phyloP scores from a whole-genome alignment of 1,284 basidiomycete genomes.

The Marasmius tenuissimus region DNA sequence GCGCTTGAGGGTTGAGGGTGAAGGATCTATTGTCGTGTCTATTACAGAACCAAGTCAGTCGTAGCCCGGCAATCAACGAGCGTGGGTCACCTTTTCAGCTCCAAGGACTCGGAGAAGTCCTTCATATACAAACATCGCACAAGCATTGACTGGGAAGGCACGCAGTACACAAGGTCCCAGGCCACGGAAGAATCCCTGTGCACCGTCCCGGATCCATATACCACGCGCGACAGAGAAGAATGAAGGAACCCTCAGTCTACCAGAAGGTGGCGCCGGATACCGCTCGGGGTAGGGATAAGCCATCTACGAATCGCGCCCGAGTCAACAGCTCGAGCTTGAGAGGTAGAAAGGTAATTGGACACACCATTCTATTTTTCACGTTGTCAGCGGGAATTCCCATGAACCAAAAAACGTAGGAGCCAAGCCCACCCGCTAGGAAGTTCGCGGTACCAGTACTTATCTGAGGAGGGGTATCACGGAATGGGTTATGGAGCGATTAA shows the following conservation, averaged over 20 bases:
- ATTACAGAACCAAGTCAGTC: neutral
- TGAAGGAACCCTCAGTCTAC: slow-evolving; percentile 36
- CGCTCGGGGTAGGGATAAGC: slow-evolving; percentile 44
- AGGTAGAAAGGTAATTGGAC: neutral
- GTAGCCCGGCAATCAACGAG: neutral
- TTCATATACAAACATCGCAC: slow-evolving; percentile 72
- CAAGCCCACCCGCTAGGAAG: slow-evolving; percentile 70
- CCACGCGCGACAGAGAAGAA: slow-evolving; percentile 46
- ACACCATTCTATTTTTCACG: slow-evolving; percentile 53
- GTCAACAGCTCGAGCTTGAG: neutral
- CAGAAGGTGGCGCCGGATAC: slow-evolving; percentile 26
- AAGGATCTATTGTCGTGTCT: slow-evolving; percentile 8
- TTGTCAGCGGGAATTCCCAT: slow-evolving; percentile 78
- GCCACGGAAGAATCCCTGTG: slow-evolving; percentile 62
- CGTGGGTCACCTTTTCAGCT: slow-evolving; percentile 56
- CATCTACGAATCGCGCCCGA: slow-evolving; percentile 34
- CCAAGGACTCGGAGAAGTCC: slow-evolving; percentile 61
- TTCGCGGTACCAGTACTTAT: slow-evolving; percentile 64
- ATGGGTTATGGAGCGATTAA: neutral
- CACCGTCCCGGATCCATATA: slow-evolving; percentile 51
- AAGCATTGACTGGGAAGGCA: slow-evolving; percentile 74
- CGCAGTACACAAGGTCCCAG: slow-evolving; percentile 61
- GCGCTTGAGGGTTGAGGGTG: no score
- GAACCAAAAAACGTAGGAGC: slow-evolving; percentile 62
- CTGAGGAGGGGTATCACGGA: slow-evolving; percentile 27